Evolutionary conservation across 768 basidiomycete species (phyloP).

Genomic region (Serendipita vermifera): DNA sequence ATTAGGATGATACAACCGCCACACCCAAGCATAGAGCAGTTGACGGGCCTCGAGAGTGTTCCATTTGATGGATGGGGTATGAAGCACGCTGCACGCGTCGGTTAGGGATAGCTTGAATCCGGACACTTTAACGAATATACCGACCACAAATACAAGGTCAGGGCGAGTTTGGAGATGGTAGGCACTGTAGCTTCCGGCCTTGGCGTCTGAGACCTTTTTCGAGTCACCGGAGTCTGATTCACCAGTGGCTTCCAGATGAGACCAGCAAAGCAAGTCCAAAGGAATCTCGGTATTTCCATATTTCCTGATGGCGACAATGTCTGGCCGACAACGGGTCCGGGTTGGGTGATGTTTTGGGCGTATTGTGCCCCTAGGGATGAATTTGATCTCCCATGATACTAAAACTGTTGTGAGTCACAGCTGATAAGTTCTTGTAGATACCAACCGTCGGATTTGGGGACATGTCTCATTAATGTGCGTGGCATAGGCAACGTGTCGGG

Average conservation of each 20-base stretch:
- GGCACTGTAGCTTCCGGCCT: not conserved
- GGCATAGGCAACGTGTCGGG: too few relatives aligned
- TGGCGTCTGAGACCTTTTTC: not conserved
- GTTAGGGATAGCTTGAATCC: not conserved
- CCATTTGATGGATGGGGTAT: not conserved
- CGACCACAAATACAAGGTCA: not conserved
- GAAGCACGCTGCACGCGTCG: not conserved
- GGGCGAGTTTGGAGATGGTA: not conserved
- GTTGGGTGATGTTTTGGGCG: not conserved
- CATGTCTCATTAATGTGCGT: too few relatives aligned
- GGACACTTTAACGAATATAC: not conserved
- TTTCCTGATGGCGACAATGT: not conserved
- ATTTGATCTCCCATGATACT: too few relatives aligned
- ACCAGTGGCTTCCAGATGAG: not conserved
- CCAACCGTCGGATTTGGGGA: too few relatives aligned
- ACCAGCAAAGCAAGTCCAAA: not conserved
- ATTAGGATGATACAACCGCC: not conserved
- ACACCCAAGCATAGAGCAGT: not conserved
- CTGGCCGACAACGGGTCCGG: not conserved
- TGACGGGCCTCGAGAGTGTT: not conserved
- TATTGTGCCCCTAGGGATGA: too few relatives aligned
- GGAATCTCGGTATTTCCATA: not conserved
- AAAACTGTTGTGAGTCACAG: too few relatives aligned
- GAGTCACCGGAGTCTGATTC: not conserved
- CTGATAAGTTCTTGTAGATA: too few relatives aligned